phyloP scores from a whole-genome alignment of 2,329 filamentous ascomycete species.

The Trichoderma guizhouense region DNA sequence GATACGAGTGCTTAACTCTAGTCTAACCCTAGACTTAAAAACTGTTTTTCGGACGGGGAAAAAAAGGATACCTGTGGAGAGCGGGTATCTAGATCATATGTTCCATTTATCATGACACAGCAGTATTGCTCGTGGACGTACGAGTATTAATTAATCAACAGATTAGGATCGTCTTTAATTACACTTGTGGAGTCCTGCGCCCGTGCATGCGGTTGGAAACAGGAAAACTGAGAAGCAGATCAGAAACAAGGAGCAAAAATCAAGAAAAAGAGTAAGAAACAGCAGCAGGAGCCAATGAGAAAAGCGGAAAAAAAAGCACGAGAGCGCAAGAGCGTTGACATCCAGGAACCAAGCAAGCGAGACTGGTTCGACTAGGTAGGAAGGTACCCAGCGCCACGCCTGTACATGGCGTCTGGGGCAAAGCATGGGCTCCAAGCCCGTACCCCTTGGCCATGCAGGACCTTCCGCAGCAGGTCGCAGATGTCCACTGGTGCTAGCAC shows the following conservation, averaged over 20 bases:
- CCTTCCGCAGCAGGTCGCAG: background rate
- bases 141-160: background rate
- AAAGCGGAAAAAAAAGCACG: background rate
- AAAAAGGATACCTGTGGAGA: background rate
- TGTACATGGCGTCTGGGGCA: background rate
- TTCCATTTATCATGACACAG: background rate
- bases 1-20: background rate
- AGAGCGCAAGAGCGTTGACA: slow-evolving; percentile 2
- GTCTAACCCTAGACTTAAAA: background rate
- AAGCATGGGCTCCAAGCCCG: background rate
- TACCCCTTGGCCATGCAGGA: background rate
- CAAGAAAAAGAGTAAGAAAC: background rate
- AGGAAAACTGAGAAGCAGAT: background rate
- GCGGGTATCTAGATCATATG: background rate
- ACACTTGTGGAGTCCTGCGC: background rate
- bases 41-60: background rate
- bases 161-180: background rate
- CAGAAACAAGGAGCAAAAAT: background rate
- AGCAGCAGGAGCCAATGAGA: background rate
- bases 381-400: background rate
- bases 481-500: background rate
- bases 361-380: slow-evolving; percentile 8
- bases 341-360: slow-evolving; percentile 13
- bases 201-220: background rate
- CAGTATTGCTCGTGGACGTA: background rate